phyloP scores from a whole-genome alignment of 805 yeast species.

The Nakazawaea wickerhamii region DNA sequence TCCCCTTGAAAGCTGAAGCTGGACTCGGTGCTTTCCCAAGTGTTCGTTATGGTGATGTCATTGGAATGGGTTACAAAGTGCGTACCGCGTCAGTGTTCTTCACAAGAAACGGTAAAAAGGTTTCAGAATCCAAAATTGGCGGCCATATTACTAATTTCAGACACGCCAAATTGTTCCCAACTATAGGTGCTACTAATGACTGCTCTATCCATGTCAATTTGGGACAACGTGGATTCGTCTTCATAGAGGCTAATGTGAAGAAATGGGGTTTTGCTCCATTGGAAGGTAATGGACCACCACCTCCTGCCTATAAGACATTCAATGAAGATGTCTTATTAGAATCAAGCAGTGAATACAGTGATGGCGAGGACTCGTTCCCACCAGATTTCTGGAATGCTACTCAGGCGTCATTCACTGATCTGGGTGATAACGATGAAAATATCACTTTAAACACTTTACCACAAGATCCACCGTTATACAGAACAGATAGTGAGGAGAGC shows the following conservation, averaged over 20 bases:
- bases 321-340: conserved; percentile 75
- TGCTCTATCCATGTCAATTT: conserved; percentile 83
- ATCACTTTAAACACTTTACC: conserved; percentile 37
- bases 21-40: conserved; percentile 52
- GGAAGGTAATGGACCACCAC: conserved; percentile 84
- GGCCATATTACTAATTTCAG: conserved; percentile 74
- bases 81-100: conserved; percentile 84
- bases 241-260: conserved; percentile 87
- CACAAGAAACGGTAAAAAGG: conserved; percentile 89
- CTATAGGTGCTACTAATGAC: conserved; percentile 77
- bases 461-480: conserved; percentile 34
- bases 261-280: conserved; percentile 95
- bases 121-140: conserved; percentile 75
- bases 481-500: conserved; percentile 12
- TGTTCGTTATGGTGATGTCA: conserved; percentile 77
- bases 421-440: conserved; percentile 32
- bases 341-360: conserved; percentile 43
- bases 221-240: conserved; percentile 87
- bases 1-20: conserved; percentile 33
- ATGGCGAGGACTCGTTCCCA: conserved; percentile 54
- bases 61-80: conserved; percentile 86
- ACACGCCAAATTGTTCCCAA: conserved; percentile 73
- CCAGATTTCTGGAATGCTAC: conserved; percentile 47
- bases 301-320: conserved; percentile 85
- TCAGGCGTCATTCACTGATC: conserved; percentile 29